Conservation (phyloP, 2,329 filamentous ascomycete genomes). For the Cercospora zeae-maydis region DNA sequence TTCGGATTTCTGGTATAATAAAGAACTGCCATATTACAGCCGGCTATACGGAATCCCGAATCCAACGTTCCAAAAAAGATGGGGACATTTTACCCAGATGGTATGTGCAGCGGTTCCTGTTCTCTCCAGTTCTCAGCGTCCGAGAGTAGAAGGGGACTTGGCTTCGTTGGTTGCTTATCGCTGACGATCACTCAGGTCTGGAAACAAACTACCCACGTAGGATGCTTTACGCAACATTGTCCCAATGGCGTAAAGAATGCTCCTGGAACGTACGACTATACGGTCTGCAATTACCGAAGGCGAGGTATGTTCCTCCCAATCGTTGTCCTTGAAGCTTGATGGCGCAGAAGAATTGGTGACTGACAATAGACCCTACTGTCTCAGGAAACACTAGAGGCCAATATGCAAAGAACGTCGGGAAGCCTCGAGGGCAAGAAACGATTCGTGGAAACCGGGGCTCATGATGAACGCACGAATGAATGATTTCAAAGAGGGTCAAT, state of each 20-base stretch:
- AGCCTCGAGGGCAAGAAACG: neutral
- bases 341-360: neutral
- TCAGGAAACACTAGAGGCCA: neutral
- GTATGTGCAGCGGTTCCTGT: constrained; percentile 54
- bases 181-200: neutral
- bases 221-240: constrained; percentile 59
- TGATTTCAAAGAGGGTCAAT: neutral
- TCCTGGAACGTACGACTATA: constrained; percentile 54
- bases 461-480: neutral
- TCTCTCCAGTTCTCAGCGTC: constrained; percentile 30
- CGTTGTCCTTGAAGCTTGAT: neutral
- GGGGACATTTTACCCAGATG: constrained; percentile 72
- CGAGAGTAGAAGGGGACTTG: constrained; percentile 26
- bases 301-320: constrained; percentile 54
- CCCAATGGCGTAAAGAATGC: constrained; percentile 42
- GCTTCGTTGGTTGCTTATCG: neutral
- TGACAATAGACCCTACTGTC: neutral
- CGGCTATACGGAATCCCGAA: constrained; percentile 45
- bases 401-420: constrained; percentile 15
- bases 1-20: constrained; percentile 68
- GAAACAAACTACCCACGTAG: constrained; percentile 43
- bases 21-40: constrained; percentile 57
- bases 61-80: constrained; percentile 58
- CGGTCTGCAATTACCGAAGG: constrained; percentile 80
- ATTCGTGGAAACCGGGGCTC: neutral